Base-by-base conservation (phyloP, 805 yeast species). In the Metschnikowia hibisci region DNA sequence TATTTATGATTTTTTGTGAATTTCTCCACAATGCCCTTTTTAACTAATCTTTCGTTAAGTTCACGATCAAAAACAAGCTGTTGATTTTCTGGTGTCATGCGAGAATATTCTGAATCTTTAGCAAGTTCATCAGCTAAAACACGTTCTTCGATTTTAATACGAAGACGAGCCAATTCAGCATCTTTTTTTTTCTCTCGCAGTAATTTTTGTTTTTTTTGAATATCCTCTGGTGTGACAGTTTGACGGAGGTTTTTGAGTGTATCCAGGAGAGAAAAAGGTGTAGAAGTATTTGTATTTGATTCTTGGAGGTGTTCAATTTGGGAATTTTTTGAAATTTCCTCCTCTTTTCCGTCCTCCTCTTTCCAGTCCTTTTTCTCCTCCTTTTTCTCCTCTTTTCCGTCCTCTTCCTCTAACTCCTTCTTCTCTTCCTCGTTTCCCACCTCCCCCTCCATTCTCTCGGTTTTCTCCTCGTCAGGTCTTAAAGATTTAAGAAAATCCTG, bases 401-500 rank as follows among this genome's bases (percentile, higher is more conserved):
- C 2, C 7, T 15, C 13, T 6, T 20, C n/a, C 22, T 20, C 22
- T 20, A 4, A 6, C 23, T 20, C 23, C 23, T 2, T 3, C 23
- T 20, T 20, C 4, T 20, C 23, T 20, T 20, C 7, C 4, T 20
- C 23, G n/a, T 20, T 8, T 20, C 4, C 6, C 22, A 20, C 22
- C 4, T 6, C 6, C 22, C 22, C 22, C 22, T 20, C 22, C 22
- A 20, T 20, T 20, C 22, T 20, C 6, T 20, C 22, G 22, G 22
- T 20, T 20, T 9, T 22, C 27, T 13, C 7, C 15, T 10, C n/a
- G 14, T 14, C 39, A 8, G 23, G 30, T 39, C 23, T 20, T 20
- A 65, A 48, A 4, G 55, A 51, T 18, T 52, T 59, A 35, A 71
- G 52, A 45, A 73, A 71, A 26, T 71, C 77, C 23, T 60, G 58